Evolutionary conservation across 768 basidiomycete genomes (phyloP).

Genomic region (Leccinum sublutescens): DNA sequence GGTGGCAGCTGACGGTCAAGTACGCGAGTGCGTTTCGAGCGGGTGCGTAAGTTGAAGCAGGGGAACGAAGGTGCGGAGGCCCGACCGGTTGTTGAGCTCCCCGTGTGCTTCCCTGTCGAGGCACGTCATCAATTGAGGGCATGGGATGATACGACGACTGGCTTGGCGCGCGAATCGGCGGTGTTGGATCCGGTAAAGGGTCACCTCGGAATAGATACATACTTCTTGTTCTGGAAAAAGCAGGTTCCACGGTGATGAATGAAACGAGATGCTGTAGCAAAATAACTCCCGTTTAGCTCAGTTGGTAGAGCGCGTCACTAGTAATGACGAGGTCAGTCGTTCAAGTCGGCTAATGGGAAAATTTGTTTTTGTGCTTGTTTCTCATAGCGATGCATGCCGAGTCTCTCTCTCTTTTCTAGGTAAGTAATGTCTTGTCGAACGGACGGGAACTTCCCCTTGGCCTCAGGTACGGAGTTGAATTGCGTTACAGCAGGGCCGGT

Average conservation of each 20-base stretch:
- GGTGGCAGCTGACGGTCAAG: constrained; percentile 80
- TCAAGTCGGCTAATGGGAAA: constrained; percentile 54
- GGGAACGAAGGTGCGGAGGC: background rate
- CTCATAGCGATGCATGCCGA: background rate
- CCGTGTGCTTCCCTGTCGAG: background rate
- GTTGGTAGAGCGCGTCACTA: constrained; percentile 67
- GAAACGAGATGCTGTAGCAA: background rate
- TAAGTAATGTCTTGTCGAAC: background rate
- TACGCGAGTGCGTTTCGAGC: constrained; percentile 42
- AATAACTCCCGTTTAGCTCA: constrained; percentile 36
- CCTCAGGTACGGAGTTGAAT: background rate
- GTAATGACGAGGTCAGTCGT: constrained; percentile 71
- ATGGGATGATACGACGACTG: background rate
- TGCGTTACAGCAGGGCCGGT: background rate
- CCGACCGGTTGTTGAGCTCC: background rate
- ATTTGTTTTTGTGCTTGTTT: constrained; percentile 8
- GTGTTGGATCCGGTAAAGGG: background rate
- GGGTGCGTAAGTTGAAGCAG: background rate
- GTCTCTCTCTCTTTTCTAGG: background rate
- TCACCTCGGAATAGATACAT: background rate
- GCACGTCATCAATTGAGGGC: background rate
- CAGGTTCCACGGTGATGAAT: background rate
- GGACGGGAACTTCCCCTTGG: background rate
- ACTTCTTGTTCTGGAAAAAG: background rate
- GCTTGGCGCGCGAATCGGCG: background rate